phyloP scores from a whole-genome alignment of 2,329 filamentous ascomycete genomes.

The Venturiaceae sp. region DNA sequence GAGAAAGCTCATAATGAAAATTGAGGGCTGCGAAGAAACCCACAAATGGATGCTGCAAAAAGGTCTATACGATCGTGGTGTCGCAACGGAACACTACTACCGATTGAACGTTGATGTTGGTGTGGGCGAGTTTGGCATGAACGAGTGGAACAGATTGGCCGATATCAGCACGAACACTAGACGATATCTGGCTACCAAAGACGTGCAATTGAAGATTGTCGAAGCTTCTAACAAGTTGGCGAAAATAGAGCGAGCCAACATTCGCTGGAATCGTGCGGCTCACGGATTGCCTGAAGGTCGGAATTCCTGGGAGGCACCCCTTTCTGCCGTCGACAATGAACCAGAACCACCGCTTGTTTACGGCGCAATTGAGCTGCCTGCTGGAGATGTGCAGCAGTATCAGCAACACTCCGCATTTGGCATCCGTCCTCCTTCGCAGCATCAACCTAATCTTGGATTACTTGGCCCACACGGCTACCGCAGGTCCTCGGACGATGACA shows the following conservation, averaged over 20 bases:
- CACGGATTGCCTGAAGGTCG: constrained; percentile 16
- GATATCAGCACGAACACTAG: constrained; percentile 91
- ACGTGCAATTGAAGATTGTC: constrained; percentile 68
- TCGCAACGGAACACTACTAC: constrained; percentile 86
- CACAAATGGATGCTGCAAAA: constrained; percentile 80
- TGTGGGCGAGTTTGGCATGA: constrained; percentile 97
- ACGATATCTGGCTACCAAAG: constrained; percentile 64
- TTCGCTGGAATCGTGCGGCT: constrained; percentile 48
- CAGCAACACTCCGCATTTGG: neutral
- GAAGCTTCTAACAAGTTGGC: constrained; percentile 72
- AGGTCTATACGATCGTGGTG: constrained; percentile 63
- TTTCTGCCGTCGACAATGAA: constrained; percentile 13
- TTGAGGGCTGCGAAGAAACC: constrained; percentile 87
- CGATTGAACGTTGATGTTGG: constrained; percentile 95
- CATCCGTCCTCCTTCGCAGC: constrained; percentile 11
- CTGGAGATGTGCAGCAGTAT: constrained; percentile 36
- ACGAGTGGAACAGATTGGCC: constrained; percentile 89
- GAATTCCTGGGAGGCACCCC: constrained; percentile 8
- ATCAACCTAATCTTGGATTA: constrained; percentile 5
- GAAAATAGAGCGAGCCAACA: constrained; percentile 69
- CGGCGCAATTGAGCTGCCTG: constrained; percentile 49
- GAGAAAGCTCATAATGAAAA: constrained; percentile 75
- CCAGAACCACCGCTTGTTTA: constrained; percentile 36
- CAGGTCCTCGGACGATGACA: constrained; percentile 31
- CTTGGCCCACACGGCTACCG: constrained; percentile 13